Evolutionary conservation across 495 filamentous ascomycete genomes (phyloP), one percentile per base, ranked within the genome.

Genomic region (Aspergillus cristatus): DNA sequence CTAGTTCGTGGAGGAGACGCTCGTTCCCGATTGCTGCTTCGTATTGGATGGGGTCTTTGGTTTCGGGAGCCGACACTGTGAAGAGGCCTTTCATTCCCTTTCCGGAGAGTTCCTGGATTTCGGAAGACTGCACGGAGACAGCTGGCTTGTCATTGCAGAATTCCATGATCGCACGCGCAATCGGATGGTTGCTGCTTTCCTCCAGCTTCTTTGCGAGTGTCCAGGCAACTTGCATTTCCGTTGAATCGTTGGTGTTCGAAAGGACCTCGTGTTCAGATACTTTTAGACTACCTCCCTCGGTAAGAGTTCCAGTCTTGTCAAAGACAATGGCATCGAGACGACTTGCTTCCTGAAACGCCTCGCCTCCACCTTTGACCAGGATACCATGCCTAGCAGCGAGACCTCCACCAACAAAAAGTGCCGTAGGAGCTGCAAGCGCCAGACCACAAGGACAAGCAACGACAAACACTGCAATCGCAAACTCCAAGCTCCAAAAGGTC

Each of bases 251-350:
- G 3, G 62, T 63, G n/a, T n/a, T n/a, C n/a, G 20, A 24, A 31
- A 79, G 55, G 14, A 79, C 45, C 45, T 79, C 66, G 38, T 81
- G 73, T 32, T 93, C 82, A 0, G 86, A 84, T 16, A 97, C 80
- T 7, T 62, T 79, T 0, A 89, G 77, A 37, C 87, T 81, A 24
- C 84, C 86, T 25, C 90, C 90, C 47, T 84, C 65, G 0, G 90
- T 97, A 34, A 97, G 62, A 1, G 90, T 97, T 0, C 90, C 90
- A 0, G 90, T 97, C 66, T 97, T 97, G 65, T 97, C 90, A 48
- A 97, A 96, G 11, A 96, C 86, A 14, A 96, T 77, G 38, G 79
- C 81, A 54, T 93, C 84, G 6, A 96, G 70, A 3, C 70, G 70
- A 45, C 86, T 93, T 8, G 91, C 88, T 63, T 93, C 88, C 58